Evolutionary conservation across 2,329 filamentous ascomycete species (phyloP).

Genomic region (Penicillium sp.): DNA sequence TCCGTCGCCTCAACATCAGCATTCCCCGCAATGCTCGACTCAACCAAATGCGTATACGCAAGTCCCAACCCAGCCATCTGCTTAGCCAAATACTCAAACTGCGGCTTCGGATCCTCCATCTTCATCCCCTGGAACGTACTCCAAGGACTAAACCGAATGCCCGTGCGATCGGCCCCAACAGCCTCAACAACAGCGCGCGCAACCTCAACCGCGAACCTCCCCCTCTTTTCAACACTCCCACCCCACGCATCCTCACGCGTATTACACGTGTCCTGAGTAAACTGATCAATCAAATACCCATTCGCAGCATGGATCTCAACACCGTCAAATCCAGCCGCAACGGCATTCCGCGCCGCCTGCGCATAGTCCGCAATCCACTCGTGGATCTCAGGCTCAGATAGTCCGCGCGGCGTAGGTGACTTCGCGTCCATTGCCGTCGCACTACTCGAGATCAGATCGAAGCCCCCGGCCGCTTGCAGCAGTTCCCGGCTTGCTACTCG

Average conservation of each 20-base stretch:
- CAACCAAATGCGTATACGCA: constrained; percentile 62
- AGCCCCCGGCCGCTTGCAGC: constrained; percentile 14
- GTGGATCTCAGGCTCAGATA: constrained; percentile 46
- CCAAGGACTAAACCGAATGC: constrained; percentile 50
- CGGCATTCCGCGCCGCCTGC: constrained; percentile 50
- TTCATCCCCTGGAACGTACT: constrained; percentile 49
- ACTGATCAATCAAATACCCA: constrained; percentile 54
- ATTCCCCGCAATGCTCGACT: constrained; percentile 50
- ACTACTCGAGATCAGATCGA: constrained; percentile 25
- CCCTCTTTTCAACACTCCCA: constrained; percentile 44
- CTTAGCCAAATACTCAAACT: constrained; percentile 59
- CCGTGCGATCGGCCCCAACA: constrained; percentile 47
- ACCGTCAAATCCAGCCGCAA: constrained; percentile 55
- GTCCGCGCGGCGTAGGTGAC: constrained; percentile 30
- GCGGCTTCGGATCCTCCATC: constrained; percentile 61
- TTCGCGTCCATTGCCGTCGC: constrained; percentile 18
- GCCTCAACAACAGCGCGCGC: constrained; percentile 44
- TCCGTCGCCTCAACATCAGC: constrained; percentile 34
- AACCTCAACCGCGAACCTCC: constrained; percentile 55
- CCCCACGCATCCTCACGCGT: constrained; percentile 51
- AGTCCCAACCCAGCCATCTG: constrained; percentile 54
- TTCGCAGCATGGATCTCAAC: constrained; percentile 52
- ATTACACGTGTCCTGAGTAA: constrained; percentile 49
- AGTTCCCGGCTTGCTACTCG: constrained; percentile 49
- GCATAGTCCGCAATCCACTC: constrained; percentile 43